Percentiles rank a stretch among this genome's conserved stretches.
phyloP scores from a whole-genome alignment of 108 stramenopile genomes.

The Pseudonitzschia pungens region DNA sequence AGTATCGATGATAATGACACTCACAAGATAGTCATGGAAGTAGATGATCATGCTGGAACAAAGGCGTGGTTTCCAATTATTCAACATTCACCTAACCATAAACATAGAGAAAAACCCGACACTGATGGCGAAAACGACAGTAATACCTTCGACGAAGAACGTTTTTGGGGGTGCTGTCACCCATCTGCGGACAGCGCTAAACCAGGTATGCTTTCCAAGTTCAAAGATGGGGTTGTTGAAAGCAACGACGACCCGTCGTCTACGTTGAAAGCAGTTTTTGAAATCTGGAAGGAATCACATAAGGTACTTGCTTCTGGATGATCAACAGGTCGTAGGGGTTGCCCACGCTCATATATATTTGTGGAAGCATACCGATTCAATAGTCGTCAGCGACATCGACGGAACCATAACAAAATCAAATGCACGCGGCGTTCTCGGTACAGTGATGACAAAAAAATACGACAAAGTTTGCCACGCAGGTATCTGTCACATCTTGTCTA shows the following conservation, averaged over 20 bases:
- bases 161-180: constrained; percentile 22
- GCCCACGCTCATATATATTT: constrained; percentile 61
- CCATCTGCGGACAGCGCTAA: constrained; percentile 2
- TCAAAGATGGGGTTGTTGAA: background rate
- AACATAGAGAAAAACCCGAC: background rate
- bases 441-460: constrained; percentile 61
- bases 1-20: background rate
- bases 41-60: constrained; percentile 3
- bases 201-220: constrained; percentile 13
- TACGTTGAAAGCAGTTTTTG: constrained; percentile 17
- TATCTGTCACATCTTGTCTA: constrained; percentile 63
- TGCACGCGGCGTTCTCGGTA: constrained; percentile 69
- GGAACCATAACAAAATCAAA: constrained; percentile 83
- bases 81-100: background rate
- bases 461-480: constrained; percentile 55
- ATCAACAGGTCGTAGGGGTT: constrained; percentile 37
- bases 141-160: constrained; percentile 9
- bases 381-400: constrained; percentile 79
- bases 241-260: constrained; percentile 10
- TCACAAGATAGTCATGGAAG: constrained; percentile 18
- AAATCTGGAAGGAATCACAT: constrained; percentile 27
- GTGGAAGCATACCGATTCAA: constrained; percentile 54
- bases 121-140: background rate
- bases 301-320: constrained; percentile 27
- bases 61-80: constrained; percentile 23